Percentiles rank a stretch among this genome's conserved stretches.
Conservation (phyloP, 768 basidiomycete genomes). For the Scleroderma citrinum region DNA sequence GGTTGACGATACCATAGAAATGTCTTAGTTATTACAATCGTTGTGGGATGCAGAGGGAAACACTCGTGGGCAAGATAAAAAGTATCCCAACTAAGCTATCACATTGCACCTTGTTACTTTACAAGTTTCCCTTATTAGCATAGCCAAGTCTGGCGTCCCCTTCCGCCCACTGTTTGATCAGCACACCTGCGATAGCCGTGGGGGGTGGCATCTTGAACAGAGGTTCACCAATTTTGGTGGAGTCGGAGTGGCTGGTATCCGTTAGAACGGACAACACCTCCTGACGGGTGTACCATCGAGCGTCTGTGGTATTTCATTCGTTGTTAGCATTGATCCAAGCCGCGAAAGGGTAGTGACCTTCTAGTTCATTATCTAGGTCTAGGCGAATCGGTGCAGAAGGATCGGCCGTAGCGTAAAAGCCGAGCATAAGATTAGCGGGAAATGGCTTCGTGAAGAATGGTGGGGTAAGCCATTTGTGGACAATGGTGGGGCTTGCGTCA, state of each 20-base stretch:
- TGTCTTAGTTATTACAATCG: no score
- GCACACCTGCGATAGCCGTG: conserved; percentile 78
- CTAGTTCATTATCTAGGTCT: conserved; percentile 95
- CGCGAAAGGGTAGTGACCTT: conserved; percentile 44
- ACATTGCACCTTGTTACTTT: no score
- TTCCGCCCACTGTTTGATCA: conserved; percentile 79
- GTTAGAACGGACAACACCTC: conserved; percentile 62
- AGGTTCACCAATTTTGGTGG: conserved; percentile 32
- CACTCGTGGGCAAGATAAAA: no score
- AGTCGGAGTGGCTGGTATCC: conserved; percentile 23
- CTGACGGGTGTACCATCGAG: conserved; percentile 79
- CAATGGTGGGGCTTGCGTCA: neutral
- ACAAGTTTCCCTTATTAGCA: conserved; percentile 40
- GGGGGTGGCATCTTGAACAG: conserved; percentile 70
- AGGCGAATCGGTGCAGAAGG: conserved; percentile 65
- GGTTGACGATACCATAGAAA: no score
- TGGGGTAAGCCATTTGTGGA: neutral
- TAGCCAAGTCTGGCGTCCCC: conserved; percentile 42
- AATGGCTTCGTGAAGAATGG: conserved; percentile 55
- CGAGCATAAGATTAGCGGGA: conserved; percentile 87
- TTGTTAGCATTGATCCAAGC: neutral
- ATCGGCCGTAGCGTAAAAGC: conserved; percentile 79
- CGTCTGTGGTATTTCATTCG: conserved; percentile 46
- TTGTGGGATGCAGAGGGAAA: no score
- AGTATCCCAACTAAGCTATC: no score